Conservation (phyloP, 176 grass and related monocot species). For the Sorghum bicolor region Sorghum_bicolor_NCBIv3 NC_012873.2:53701501-53702000, state of each 20-base stretch:
- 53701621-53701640: conserved; percentile 80
- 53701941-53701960: background rate
- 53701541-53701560: background rate
- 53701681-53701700: conserved; percentile 40
- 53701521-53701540: background rate
- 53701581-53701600: conserved; percentile 41
- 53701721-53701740: background rate
- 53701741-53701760: background rate
- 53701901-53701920: no score
- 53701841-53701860: background rate
- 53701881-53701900: background rate
- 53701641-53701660: conserved; percentile 86
- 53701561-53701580: background rate
- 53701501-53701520: background rate
- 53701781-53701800: background rate
- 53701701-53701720: conserved; percentile 8
- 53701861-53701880: background rate
- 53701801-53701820: background rate
- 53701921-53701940: no score
- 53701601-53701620: conserved; percentile 98
- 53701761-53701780: background rate
- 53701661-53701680: conserved; percentile 95
- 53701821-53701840: background rate
- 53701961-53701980: background rate
- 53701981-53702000: background rate